Evolutionary conservation across 2,329 filamentous ascomycete species (phyloP), one percentile per base, ranked within the genome.

Genomic region (Rhexocercosporidium sp.): DNA sequence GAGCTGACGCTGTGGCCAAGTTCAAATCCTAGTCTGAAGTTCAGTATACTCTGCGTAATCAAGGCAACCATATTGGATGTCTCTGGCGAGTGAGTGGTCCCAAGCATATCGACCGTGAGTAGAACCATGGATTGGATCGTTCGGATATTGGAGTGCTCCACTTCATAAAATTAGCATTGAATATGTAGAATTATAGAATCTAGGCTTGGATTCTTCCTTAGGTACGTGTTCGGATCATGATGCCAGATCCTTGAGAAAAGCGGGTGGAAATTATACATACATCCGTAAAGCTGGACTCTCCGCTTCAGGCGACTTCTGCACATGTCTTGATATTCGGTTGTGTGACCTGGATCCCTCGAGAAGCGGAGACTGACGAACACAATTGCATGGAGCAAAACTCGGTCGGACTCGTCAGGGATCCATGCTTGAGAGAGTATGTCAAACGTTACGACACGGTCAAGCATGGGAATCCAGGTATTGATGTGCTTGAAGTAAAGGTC

Each of bases 401-500:
- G 60, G 14, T 63, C 60, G 11, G 60, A 39, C 29, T 63, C 60
- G 12, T 39, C 31, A 9, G 60, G 60, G 20, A 47, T 44, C 49
- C 47, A 54, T 25, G 29, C 14, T 29, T 41, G 47, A 7, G 60
- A 63, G 3, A 63, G 22, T 37, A 63, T 63, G 34, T 54, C 44
- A 22, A 63, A 63, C 7, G 60, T 63, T 41, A 25, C 31, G 25
- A 53, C 47, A 20, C 60, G 60, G 39, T 63, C 60, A n/a, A 63
- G 49, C 31, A 63, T 63, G 18, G 60, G 60, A 8, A 63, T 56
- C 60, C 60, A 63, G 7, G 60, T 63, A 31, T 63, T 63, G 18
- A 63, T 54, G 9, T 63, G 60, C 49, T 63, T 63, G 47, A 63
- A 63, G 34, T 63, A 63, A 12, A 63, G 49, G 25, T 63, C 60